These are phyloP conservation scores for Aspergillus sp. DNA, from an alignment of 2,329 filamentous ascomycete genomes.

Conservation along the genomic window DNA sequence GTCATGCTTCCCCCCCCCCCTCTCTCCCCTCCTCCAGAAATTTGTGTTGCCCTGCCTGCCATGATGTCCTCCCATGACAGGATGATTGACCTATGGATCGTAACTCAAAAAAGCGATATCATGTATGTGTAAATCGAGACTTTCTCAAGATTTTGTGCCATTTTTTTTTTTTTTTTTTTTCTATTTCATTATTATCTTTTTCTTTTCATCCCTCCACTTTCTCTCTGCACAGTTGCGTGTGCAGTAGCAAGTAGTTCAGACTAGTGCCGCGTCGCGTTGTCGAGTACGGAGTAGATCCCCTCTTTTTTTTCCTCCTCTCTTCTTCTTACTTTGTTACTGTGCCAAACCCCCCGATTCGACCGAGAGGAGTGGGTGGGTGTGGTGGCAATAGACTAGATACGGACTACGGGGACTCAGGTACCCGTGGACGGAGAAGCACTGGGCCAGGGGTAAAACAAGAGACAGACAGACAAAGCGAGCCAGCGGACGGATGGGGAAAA, in stretches of 20 bases:
- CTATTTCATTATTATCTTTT: too few relatives aligned
- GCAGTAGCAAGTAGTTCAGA: background rate
- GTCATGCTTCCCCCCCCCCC: background rate
- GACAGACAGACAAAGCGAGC: too few relatives aligned
- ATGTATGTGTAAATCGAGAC: background rate
- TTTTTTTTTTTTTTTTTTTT: background rate
- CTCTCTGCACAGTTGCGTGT: constrained; percentile 10
- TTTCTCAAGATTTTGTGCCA: background rate
- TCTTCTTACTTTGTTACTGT: too few relatives aligned
- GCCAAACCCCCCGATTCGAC: background rate
- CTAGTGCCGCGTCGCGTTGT: background rate
- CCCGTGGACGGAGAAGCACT: constrained; percentile 12
- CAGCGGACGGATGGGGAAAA: constrained; percentile 9
- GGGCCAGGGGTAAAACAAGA: constrained; percentile 15
- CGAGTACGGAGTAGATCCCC: background rate
- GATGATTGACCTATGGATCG: too few relatives aligned
- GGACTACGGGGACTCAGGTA: constrained; percentile 1
- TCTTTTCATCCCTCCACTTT: background rate
- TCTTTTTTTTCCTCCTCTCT: background rate
- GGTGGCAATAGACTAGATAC: background rate
- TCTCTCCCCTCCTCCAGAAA: too few relatives aligned
- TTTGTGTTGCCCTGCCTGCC: too few relatives aligned
- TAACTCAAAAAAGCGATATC: too few relatives aligned
- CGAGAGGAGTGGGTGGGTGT: background rate
- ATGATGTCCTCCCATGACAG: too few relatives aligned